Evolutionary conservation across 2,329 filamentous ascomycete species (phyloP).

Genomic region (Neofusicoccum cordaticola): DNA sequence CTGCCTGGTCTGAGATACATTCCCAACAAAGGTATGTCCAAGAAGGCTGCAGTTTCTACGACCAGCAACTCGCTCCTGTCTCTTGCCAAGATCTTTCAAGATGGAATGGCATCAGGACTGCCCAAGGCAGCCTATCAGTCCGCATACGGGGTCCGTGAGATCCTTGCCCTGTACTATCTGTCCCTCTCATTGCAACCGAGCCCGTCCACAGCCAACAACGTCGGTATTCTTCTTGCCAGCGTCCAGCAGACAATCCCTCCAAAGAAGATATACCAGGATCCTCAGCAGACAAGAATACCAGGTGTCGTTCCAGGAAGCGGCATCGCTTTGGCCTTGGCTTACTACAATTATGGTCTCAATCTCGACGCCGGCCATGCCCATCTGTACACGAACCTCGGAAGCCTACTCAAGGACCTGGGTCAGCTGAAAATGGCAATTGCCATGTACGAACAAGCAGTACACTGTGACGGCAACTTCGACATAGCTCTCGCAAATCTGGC

Average conservation of each 20-base stretch:
- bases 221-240: conserved; percentile 92
- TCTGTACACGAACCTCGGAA: conserved; percentile 93
- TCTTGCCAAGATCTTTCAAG: conserved; percentile 95
- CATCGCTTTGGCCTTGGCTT: conserved; percentile 80
- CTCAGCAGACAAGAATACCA: conserved; percentile 55
- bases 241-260: conserved; percentile 67
- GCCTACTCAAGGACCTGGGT: conserved; percentile 91
- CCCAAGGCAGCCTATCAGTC: conserved; percentile 50
- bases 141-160: conserved; percentile 80
- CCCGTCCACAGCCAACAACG: conserved; percentile 96
- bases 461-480: conserved; percentile 90
- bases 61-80: conserved; percentile 95
- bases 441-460: conserved; percentile 95
- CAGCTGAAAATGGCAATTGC: conserved; percentile 87
- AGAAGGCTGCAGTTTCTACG: conserved; percentile 80
- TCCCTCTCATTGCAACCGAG: conserved; percentile 93
- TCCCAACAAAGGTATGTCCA: conserved; percentile 62
- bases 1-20: conserved; percentile 77
- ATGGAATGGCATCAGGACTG: conserved; percentile 68
- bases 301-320: conserved; percentile 84
- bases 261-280: conserved; percentile 37
- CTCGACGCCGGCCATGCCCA: conserved; percentile 90
- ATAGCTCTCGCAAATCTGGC: conserved; percentile 95
- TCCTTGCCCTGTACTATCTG: conserved; percentile 90
- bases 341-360: conserved; percentile 90